Evolutionary conservation across 1,284 basidiomycete genomes (phyloP).

Genomic region (Trichosporon asahii): DNA sequence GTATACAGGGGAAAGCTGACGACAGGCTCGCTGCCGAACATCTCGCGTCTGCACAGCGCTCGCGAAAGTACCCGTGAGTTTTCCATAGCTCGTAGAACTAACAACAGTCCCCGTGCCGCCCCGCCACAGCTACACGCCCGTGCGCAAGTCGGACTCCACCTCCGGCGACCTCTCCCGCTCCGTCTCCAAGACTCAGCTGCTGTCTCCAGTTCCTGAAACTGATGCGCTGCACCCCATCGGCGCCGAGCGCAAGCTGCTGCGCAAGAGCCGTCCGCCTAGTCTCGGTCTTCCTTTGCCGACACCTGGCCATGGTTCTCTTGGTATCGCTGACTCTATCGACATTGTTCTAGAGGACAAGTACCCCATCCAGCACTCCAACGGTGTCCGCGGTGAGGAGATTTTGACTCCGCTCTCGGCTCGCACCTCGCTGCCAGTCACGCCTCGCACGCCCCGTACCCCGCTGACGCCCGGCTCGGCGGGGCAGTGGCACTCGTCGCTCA

Average conservation of each 20-base stretch:
- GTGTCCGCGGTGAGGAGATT: background rate
- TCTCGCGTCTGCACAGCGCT: background rate
- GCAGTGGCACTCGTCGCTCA: background rate
- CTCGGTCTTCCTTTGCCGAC: background rate
- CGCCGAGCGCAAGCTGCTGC: conserved; percentile 13
- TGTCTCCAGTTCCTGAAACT: background rate
- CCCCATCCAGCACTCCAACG: background rate
- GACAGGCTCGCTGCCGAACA: conserved; percentile 4
- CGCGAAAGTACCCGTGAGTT: background rate
- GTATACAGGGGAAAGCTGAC: background rate
- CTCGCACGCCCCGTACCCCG: conserved; percentile 2
- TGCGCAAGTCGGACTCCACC: background rate
- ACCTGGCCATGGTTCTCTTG: background rate
- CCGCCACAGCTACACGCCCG: background rate
- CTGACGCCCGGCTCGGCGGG: background rate
- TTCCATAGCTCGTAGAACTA: background rate
- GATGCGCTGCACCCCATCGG: conserved; percentile 17
- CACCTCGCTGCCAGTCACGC: background rate
- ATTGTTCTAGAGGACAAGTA: background rate
- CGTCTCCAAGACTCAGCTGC: background rate
- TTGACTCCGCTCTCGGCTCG: background rate
- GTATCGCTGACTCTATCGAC: conserved; percentile 12
- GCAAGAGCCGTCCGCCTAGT: background rate
- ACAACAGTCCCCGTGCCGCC: background rate
- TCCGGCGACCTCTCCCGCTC: background rate